Evolutionary conservation across 2,329 filamentous ascomycete genomes (phyloP), one percentile per base, ranked within the genome.

Genomic region (Zelopaecilomyces penicillatus): DNA sequence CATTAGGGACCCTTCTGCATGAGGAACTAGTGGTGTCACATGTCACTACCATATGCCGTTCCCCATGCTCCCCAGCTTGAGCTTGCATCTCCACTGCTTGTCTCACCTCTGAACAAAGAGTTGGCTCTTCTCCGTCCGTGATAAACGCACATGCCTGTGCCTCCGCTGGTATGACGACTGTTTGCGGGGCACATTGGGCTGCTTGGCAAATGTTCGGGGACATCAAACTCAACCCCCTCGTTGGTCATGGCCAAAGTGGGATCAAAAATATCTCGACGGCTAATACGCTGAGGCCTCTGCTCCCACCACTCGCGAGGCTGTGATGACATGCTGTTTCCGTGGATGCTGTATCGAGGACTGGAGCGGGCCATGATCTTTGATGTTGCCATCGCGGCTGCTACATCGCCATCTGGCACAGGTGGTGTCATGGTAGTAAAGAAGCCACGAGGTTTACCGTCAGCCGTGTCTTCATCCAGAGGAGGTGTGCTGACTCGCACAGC

Each of bases 141-240:
- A 50, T 73, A 74, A 3, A 76, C 71, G 44, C 74, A 77, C 3
- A 76, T 47, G 0, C 70, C 72, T 5, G 62, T 67, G 4, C 73
- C 71, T n/a, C 67, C 63, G 10, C 65, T 66, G 42, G 54, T 54
- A 44, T 73, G 67, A 35, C 62, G 67, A 37, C 57, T 57, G 54
- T 76, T 74, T 6, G 71, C 59, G 3, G 74, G 74, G 44, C 74
- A 77, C 60, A 75, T 65, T 11, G 72, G 72, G 52, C 73, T 76
- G 45, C 50, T 69, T 30, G 72, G 70, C 6, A 74, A 57, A 49
- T 77, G 74, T 49, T 76, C 70, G 2, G 72, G 70, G 8, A 76
- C 49, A 39, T 74, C 65, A 46, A 77, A 75, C 39, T 69, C 60
- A 45, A 77, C 76, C 19, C 19, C 19, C 19, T 3, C 19, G 19